Evolutionary conservation across 441 rosid genomes (phyloP).

Genomic region (Adansonia grandidieri): DNA sequence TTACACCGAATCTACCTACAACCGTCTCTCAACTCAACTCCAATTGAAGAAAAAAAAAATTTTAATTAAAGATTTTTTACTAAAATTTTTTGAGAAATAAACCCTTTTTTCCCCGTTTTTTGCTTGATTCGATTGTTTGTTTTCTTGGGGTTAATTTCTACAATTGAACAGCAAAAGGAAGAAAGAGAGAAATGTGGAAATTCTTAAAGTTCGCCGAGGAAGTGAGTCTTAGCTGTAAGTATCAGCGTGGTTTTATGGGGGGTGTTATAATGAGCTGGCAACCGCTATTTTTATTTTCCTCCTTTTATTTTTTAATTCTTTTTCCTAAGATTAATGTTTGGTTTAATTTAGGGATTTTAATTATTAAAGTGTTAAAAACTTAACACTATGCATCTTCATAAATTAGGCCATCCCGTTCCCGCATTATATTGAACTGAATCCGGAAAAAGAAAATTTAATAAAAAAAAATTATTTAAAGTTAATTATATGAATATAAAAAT

Average conservation of each 20-base stretch:
- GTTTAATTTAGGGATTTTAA: constrained; percentile 17
- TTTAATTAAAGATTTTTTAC: background rate
- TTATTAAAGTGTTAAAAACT: background rate
- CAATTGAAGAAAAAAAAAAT: background rate
- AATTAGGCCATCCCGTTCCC: too few species aligned
- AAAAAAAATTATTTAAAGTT: too few species aligned
- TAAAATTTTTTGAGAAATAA: background rate
- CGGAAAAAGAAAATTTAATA: too few species aligned
- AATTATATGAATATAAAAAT: too few species aligned
- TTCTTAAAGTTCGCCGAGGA: constrained; percentile 23
- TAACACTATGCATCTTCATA: too few species aligned
- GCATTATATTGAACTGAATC: too few species aligned
- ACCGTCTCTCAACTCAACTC: constrained; percentile 6
- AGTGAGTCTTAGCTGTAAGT: constrained; percentile 41
- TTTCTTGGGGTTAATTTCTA: background rate
- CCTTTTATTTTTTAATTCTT: constrained; percentile 11
- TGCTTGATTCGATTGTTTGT: background rate
- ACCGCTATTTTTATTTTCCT: constrained; percentile 33
- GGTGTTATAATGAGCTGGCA: constrained; percentile 43
- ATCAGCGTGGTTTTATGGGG: constrained; percentile 35
- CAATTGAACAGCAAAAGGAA: constrained; percentile 29
- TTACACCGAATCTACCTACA: constrained; percentile 10
- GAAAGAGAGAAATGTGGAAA: constrained; percentile 13
- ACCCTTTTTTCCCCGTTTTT: background rate
- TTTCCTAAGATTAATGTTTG: background rate